Percentiles rank a stretch among this genome's conserved stretches.
Evolutionary conservation across 208 protist species (phyloP).

Genomic region (Leishmania arabica): DNA sequence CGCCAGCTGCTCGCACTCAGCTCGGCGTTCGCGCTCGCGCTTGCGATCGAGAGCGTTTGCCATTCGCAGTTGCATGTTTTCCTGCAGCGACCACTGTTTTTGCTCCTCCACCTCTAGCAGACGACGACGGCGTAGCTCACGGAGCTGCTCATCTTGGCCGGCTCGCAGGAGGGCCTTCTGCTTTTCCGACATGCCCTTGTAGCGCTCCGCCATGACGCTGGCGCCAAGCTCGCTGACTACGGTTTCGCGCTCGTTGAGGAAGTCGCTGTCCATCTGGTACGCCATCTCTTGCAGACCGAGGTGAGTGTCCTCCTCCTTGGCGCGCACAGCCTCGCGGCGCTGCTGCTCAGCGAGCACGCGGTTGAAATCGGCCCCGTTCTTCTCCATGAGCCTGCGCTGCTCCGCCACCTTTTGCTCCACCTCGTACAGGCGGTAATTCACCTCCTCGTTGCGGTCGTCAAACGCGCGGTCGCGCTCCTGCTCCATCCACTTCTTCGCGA

Average conservation of each 20-base stretch:
- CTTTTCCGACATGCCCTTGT: constrained; percentile 74
- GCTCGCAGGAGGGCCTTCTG: constrained; percentile 56
- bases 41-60: constrained; percentile 86
- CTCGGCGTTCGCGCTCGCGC: constrained; percentile 76
- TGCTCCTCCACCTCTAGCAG: constrained; percentile 89
- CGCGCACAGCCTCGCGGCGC: constrained; percentile 68
- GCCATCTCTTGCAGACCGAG: constrained; percentile 90
- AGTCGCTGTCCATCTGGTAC: constrained; percentile 85
- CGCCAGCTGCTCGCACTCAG: constrained; percentile 62
- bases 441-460: constrained; percentile 89
- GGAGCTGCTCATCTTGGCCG: constrained; percentile 80
- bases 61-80: constrained; percentile 90
- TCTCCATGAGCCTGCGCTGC: constrained; percentile 67
- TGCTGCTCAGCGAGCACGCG: constrained; percentile 87
- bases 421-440: constrained; percentile 78
- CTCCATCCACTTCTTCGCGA: constrained; percentile 93
- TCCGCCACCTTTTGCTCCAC: constrained; percentile 78
- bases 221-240: constrained; percentile 70
- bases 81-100: constrained; percentile 87
- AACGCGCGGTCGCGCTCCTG: constrained; percentile 78
- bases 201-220: constrained; percentile 78
- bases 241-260: constrained; percentile 90
- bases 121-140: constrained; percentile 76
- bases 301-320: constrained; percentile 79
- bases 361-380: constrained; percentile 89